A percentile compares a stretch with the other conserved stretches of the same genome.
Conservation (phyloP, 1,284 basidiomycete genomes). For the Cutaneotrichosporon daszewskae region DNA sequence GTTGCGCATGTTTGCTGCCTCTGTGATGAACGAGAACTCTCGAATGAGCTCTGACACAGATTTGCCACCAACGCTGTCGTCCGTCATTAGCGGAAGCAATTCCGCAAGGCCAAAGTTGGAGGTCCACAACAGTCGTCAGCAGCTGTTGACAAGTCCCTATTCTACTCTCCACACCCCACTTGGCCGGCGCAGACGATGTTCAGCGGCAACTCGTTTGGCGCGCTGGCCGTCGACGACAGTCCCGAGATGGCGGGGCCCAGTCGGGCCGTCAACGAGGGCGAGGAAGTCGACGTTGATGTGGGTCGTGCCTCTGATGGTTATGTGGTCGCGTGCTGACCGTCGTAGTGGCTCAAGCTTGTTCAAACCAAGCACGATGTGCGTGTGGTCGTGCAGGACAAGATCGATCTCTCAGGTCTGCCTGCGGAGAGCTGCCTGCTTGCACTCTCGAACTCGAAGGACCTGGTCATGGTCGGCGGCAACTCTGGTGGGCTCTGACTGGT, state of each 20-base stretch:
- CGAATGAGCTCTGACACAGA: no score
- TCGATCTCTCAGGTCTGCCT: conserved; percentile 38
- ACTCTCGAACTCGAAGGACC: conserved; percentile 41
- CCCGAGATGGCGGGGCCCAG: not conserved
- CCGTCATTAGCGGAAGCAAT: no score
- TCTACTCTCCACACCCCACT: not conserved
- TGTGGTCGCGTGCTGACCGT: not conserved
- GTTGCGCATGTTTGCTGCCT: no score
- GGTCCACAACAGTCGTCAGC: not conserved
- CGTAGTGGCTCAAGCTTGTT: conserved; percentile 47
- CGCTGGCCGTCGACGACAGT: conserved; percentile 25
- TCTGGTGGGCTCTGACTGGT: conserved; percentile 6
- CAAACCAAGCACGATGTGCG: conserved; percentile 46
- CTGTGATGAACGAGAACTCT: no score
- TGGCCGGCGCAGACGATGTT: no score
- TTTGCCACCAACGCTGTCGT: no score
- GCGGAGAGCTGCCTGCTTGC: conserved; percentile 45
- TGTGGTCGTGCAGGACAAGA: conserved; percentile 38
- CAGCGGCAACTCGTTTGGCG: conserved; percentile 32
- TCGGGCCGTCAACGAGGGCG: conserved; percentile 28
- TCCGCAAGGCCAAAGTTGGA: not conserved
- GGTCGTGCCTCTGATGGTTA: conserved; percentile 4
- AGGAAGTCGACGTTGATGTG: conserved; percentile 41
- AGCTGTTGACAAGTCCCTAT: not conserved
- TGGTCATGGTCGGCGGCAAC: conserved; percentile 46